These are phyloP conservation scores for Arctostaphylos glauca DNA, from an alignment of 148 eudicot species.

Conservation along the genomic window DNA sequence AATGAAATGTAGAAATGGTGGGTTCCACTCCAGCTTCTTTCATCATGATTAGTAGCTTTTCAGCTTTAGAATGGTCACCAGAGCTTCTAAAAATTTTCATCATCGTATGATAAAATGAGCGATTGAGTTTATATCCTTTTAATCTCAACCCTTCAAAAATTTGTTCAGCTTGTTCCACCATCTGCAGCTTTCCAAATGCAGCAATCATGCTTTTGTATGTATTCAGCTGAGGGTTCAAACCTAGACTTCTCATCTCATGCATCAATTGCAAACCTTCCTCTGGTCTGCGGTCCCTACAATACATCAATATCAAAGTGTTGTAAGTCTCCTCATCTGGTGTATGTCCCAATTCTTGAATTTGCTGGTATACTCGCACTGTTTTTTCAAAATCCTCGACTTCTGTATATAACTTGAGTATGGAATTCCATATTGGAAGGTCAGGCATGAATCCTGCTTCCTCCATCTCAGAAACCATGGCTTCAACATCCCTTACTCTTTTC, in stretches of 20 bases:
- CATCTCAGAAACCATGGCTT: slow-evolving; percentile 86
- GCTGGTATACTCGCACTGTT: slow-evolving; percentile 67
- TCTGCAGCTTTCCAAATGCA: slow-evolving; percentile 69
- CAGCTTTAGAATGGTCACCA: slow-evolving; percentile 76
- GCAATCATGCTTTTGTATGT: slow-evolving; percentile 89
- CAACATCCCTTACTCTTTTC: slow-evolving; percentile 83
- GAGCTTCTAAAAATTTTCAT: slow-evolving; percentile 81
- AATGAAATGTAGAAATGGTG: slow-evolving; percentile 85
- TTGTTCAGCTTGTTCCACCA: slow-evolving; percentile 72
- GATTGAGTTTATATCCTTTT: slow-evolving; percentile 70
- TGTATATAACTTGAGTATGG: slow-evolving; percentile 80
- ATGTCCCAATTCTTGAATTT: slow-evolving; percentile 60
- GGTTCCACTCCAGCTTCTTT: slow-evolving; percentile 83
- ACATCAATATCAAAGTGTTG: slow-evolving; percentile 81
- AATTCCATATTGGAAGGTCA: slow-evolving; percentile 77
- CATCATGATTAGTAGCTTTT: slow-evolving; percentile 64
- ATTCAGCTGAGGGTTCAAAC: slow-evolving; percentile 58
- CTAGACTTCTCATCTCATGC: slow-evolving; percentile 68
- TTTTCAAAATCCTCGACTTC: slow-evolving; percentile 69
- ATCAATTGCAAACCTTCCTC: slow-evolving; percentile 70
- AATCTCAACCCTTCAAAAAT: slow-evolving; percentile 63
- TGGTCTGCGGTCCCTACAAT: slow-evolving; percentile 83
- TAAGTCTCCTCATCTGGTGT: slow-evolving; percentile 82
- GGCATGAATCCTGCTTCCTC: slow-evolving; percentile 84
- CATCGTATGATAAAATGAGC: slow-evolving; percentile 91